Conservation (phyloP, 495 filamentous ascomycete genomes). For the Aspergillus sclerotioniger region DNA sequence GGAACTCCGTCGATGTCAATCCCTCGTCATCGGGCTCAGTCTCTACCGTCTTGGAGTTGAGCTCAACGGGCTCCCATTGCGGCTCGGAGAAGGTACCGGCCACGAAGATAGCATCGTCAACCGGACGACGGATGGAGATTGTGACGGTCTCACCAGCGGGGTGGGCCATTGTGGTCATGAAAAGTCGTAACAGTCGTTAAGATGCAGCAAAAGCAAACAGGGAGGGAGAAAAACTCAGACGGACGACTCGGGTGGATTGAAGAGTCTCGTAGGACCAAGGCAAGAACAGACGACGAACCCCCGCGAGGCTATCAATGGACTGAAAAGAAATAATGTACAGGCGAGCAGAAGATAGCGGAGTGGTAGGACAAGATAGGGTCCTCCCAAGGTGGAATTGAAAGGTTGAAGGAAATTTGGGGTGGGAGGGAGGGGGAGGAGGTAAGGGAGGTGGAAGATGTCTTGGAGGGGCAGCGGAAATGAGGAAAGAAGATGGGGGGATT, state of each 20-base stretch:
- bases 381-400: slow-evolving; percentile 18
- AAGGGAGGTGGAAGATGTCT: slow-evolving; percentile 2
- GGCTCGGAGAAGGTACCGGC: slow-evolving; percentile 64
- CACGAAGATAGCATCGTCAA: slow-evolving; percentile 58
- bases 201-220: background rate
- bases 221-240: background rate
- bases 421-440: background rate
- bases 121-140: slow-evolving; percentile 57
- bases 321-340: slow-evolving; percentile 20
- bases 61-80: slow-evolving; percentile 61
- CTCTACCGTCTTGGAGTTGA: slow-evolving; percentile 46
- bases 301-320: slow-evolving; percentile 13
- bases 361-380: slow-evolving; percentile 10
- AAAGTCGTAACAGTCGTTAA: slow-evolving; percentile 30
- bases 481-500: background rate
- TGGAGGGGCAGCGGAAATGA: slow-evolving; percentile 12
- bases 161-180: slow-evolving; percentile 25
- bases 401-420: background rate
- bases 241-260: background rate
- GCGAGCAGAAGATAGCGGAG: slow-evolving; percentile 8
- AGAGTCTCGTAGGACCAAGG: background rate
- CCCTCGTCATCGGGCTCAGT: slow-evolving; percentile 39
- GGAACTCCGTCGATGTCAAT: slow-evolving; percentile 14
- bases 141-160: slow-evolving; percentile 35
- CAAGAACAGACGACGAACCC: slow-evolving; percentile 11